Percentiles rank a stretch among this genome's conserved stretches.
phyloP scores from a whole-genome alignment of 768 basidiomycete species.

The Termitomyces eurrhizus region DNA sequence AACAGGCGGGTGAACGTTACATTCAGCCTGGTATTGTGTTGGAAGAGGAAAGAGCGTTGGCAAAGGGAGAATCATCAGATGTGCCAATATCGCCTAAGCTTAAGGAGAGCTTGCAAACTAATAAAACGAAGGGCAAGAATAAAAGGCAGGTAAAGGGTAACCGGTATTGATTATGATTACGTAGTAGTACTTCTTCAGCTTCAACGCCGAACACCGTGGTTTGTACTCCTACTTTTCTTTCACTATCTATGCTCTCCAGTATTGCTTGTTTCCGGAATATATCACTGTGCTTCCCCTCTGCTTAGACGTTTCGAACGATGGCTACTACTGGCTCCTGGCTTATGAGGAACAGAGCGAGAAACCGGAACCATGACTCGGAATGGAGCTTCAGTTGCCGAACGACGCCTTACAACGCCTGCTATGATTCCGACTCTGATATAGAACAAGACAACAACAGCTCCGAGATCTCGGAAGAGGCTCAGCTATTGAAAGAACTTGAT shows the following conservation, averaged over 20 bases:
- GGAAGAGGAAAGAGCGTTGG: background rate
- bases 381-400: conserved; percentile 39
- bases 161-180: background rate
- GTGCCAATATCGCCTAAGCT: too few species aligned
- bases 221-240: background rate
- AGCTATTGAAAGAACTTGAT: conserved; percentile 49
- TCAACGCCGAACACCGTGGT: background rate
- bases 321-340: background rate
- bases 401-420: conserved; percentile 13
- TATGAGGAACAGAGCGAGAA: background rate
- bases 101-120: too few species aligned
- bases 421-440: conserved; percentile 18
- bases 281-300: background rate
- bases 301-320: background rate
- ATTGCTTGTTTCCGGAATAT: background rate
- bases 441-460: conserved; percentile 21
- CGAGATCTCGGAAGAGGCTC: conserved; percentile 20
- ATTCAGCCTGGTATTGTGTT: background rate
- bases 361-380: conserved; percentile 12
- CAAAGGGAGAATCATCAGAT: too few species aligned
- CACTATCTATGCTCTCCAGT: background rate
- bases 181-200: background rate
- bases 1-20: background rate
- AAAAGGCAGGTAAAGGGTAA: too few species aligned
- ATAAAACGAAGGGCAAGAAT: too few species aligned